Conservation (phyloP, 2,329 filamentous ascomycete genomes). For the Monosporascus ibericus region DNA sequence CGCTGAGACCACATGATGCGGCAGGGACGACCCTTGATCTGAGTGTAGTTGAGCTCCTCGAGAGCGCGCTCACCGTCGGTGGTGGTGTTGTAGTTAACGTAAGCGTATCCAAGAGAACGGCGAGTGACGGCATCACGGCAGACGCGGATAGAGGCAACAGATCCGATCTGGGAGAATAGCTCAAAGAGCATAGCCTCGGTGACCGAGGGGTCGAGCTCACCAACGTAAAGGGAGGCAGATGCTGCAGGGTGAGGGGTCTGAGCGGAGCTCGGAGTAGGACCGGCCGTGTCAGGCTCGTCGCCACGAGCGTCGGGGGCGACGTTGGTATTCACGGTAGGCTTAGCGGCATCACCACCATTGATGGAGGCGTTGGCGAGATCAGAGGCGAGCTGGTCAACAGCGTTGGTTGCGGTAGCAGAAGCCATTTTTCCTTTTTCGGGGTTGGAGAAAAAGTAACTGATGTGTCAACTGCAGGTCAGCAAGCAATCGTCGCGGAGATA, state of each 20-base stretch:
- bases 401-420: constrained; percentile 49
- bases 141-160: constrained; percentile 98
- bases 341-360: constrained; percentile 61
- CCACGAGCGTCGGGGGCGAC: constrained; percentile 48
- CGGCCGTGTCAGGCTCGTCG: constrained; percentile 58
- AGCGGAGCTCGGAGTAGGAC: constrained; percentile 67
- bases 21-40: constrained; percentile 98
- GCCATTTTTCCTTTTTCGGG: constrained; percentile 42
- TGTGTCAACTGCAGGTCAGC: constrained; percentile 6
- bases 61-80: constrained; percentile 94
- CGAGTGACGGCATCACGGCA: constrained; percentile 98
- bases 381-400: constrained; percentile 74
- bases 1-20: constrained; percentile 99
- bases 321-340: constrained; percentile 69
- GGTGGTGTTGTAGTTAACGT: constrained; percentile 99
- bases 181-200: constrained; percentile 99
- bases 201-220: constrained; percentile 94
- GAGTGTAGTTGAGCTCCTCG: constrained; percentile 98
- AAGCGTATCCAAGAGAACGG: constrained; percentile 97
- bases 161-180: constrained; percentile 98
- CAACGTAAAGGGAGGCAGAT: constrained; percentile 97
- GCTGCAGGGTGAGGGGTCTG: constrained; percentile 71
- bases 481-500: neutral
- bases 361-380: constrained; percentile 69
- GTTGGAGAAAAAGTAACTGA: constrained; percentile 19